Conservation (phyloP, 2,329 filamentous ascomycete species). For the Venturia carpophila region DNA sequence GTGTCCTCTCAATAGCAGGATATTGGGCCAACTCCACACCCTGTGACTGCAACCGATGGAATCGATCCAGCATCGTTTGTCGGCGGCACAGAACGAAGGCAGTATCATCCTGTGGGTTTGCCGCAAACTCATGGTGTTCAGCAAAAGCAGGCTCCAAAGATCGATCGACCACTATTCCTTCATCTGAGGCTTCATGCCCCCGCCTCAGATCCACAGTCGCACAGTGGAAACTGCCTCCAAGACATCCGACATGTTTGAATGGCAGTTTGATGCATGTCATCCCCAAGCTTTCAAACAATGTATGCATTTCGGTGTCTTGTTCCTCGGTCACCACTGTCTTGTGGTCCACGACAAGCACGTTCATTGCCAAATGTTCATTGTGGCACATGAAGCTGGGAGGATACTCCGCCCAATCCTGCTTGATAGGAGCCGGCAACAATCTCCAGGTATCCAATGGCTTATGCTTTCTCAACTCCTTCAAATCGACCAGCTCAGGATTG, state of each 20-base stretch:
- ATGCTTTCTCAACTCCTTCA: not conserved
- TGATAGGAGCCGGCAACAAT: not conserved
- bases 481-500: constrained; percentile 9
- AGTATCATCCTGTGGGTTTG: not conserved
- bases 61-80: not conserved
- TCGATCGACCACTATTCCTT: not conserved
- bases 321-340: constrained; percentile 4
- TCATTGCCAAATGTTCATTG: constrained; percentile 6
- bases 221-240: constrained; percentile 4
- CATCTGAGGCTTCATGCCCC: not conserved
- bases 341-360: constrained; percentile 2
- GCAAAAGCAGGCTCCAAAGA: not conserved
- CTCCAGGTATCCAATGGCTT: not conserved
- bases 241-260: constrained; percentile 2
- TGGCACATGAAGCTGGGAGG: constrained; percentile 2
- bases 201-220: constrained; percentile 4
- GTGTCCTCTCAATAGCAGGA: not conserved
- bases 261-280: not conserved
- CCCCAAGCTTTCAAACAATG: not conserved
- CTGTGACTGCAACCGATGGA: not conserved
- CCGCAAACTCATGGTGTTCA: not conserved
- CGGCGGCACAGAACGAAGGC: not conserved
- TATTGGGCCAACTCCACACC: not conserved
- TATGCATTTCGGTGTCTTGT: constrained; percentile 4
- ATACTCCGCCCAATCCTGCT: not conserved